A percentile compares a stretch with the other conserved stretches of the same genome.
Evolutionary conservation across 495 filamentous ascomycete species (phyloP).

Genomic region (Annulohypoxylon nitens): DNA sequence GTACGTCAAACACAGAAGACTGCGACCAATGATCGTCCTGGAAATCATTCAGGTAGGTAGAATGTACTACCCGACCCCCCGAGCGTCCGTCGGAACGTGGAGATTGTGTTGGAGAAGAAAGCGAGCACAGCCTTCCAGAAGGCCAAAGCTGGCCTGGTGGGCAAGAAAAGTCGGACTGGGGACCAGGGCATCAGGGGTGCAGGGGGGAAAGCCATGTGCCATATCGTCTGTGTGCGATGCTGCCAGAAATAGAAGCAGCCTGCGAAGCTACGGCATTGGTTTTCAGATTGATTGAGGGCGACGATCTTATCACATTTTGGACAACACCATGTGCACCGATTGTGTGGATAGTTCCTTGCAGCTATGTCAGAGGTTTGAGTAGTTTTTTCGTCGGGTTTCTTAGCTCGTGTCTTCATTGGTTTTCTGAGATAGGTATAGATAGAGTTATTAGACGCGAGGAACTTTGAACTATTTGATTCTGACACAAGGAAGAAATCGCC

Average conservation of each 20-base stretch:
- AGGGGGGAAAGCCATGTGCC: constrained; percentile 46
- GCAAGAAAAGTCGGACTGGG: constrained; percentile 11
- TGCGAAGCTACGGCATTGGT: constrained; percentile 42
- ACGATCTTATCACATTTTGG: constrained; percentile 38
- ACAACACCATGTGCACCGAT: constrained; percentile 36
- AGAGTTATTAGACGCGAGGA: constrained; percentile 2
- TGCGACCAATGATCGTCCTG: constrained; percentile 20
- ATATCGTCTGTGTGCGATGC: constrained; percentile 40
- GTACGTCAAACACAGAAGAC: constrained; percentile 6
- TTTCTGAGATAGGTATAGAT: constrained; percentile 12
- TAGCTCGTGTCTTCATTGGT: neutral
- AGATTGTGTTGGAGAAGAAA: constrained; percentile 41
- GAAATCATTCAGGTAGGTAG: constrained; percentile 12
- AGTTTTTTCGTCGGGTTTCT: neutral
- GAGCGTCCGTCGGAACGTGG: constrained; percentile 35
- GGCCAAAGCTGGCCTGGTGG: neutral
- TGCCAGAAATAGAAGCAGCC: constrained; percentile 47
- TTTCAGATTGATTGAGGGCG: constrained; percentile 42
- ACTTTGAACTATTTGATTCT: constrained; percentile 12
- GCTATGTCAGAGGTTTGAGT: constrained; percentile 5
- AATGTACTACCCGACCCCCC: constrained; percentile 28
- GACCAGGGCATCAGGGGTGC: constrained; percentile 29
- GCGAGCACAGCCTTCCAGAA: constrained; percentile 38
- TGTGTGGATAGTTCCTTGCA: constrained; percentile 44
- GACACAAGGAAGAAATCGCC: neutral